Evolutionary conservation across 768 basidiomycete genomes (phyloP).

Genomic region (Tricholoma hemisulphureum): DNA sequence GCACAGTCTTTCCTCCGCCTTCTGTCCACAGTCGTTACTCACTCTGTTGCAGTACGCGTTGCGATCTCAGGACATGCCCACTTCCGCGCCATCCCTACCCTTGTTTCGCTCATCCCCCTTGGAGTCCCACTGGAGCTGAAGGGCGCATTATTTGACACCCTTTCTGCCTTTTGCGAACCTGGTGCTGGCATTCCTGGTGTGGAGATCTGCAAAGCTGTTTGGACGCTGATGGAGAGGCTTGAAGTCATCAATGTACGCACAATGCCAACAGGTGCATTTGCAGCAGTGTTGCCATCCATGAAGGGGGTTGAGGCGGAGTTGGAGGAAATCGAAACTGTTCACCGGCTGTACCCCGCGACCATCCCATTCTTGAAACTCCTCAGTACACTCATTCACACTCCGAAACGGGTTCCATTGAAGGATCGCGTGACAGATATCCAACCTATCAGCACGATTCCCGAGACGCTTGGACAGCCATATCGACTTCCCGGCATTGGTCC

Average conservation of each 20-base stretch:
- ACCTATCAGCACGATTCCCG: conserved; percentile 72
- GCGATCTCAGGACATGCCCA: conserved; percentile 74
- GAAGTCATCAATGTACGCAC: conserved; percentile 79
- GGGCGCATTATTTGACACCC: conserved; percentile 76
- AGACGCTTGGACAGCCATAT: conserved; percentile 76
- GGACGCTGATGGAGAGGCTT: conserved; percentile 79
- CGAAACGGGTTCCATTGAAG: conserved; percentile 65
- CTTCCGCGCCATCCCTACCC: conserved; percentile 78
- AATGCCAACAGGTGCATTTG: conserved; percentile 36
- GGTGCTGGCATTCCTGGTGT: conserved; percentile 71
- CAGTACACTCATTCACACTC: conserved; percentile 78
- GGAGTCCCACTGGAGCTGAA: conserved; percentile 89
- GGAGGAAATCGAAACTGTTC: conserved; percentile 80
- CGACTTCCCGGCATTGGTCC: conserved; percentile 79
- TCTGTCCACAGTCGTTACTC: conserved; percentile 68
- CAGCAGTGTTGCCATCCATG: conserved; percentile 49
- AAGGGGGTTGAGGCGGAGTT: conserved; percentile 86
- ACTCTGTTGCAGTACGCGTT: conserved; percentile 76
- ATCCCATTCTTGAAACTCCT: conserved; percentile 85
- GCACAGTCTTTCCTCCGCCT: conserved; percentile 81
- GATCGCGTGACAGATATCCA: conserved; percentile 59
- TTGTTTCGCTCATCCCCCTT: conserved; percentile 75
- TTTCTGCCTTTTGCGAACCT: conserved; percentile 80
- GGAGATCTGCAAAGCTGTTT: conserved; percentile 80
- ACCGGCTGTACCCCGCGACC: conserved; percentile 82